Evolutionary conservation across 768 basidiomycete species (phyloP).

Genomic region (Steccherinum ochraceum): DNA sequence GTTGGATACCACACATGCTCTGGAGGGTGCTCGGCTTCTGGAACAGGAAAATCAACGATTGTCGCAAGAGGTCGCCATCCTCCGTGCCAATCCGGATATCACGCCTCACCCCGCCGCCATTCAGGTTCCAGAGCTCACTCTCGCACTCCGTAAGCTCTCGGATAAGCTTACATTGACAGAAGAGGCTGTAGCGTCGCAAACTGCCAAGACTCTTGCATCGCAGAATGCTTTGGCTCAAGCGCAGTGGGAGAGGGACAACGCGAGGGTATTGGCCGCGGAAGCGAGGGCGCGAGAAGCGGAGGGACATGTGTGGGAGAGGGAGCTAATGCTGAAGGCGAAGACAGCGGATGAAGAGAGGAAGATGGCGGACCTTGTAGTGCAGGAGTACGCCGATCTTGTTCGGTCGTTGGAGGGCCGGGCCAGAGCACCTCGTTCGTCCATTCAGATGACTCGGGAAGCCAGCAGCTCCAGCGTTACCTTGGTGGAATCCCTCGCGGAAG

Average conservation of each 20-base stretch:
- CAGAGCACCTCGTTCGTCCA: slow-evolving; percentile 5
- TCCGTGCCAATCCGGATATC: slow-evolving; percentile 48
- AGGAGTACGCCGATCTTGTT: slow-evolving; percentile 74
- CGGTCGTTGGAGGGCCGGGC: slow-evolving; percentile 48
- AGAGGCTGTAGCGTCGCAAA: slow-evolving; percentile 41
- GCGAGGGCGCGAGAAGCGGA: slow-evolving; percentile 52
- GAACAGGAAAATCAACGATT: slow-evolving; percentile 56
- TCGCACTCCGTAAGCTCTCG: slow-evolving; percentile 61
- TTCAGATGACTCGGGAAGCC: not conserved
- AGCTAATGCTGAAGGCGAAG: slow-evolving; percentile 38
- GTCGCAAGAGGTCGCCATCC: slow-evolving; percentile 44
- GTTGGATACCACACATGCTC: slow-evolving; percentile 42
- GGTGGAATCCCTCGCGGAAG: slow-evolving; percentile 34
- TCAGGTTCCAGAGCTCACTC: slow-evolving; percentile 50
- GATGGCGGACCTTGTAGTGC: slow-evolving; percentile 59
- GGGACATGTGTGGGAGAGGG: slow-evolving; percentile 39
- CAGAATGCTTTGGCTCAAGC: slow-evolving; percentile 38
- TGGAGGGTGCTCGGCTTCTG: slow-evolving; percentile 41
- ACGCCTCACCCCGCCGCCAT: slow-evolving; percentile 30
- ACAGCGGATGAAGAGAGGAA: slow-evolving; percentile 50
- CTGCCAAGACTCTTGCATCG: slow-evolving; percentile 35
- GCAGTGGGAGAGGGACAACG: slow-evolving; percentile 38
- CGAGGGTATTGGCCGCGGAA: slow-evolving; percentile 49
- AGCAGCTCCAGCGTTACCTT: slow-evolving; percentile 13
- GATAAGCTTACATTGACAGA: slow-evolving; percentile 66